phyloP scores from a whole-genome alignment of 805 yeast species.

The Jamesozyma gamospora region DNA sequence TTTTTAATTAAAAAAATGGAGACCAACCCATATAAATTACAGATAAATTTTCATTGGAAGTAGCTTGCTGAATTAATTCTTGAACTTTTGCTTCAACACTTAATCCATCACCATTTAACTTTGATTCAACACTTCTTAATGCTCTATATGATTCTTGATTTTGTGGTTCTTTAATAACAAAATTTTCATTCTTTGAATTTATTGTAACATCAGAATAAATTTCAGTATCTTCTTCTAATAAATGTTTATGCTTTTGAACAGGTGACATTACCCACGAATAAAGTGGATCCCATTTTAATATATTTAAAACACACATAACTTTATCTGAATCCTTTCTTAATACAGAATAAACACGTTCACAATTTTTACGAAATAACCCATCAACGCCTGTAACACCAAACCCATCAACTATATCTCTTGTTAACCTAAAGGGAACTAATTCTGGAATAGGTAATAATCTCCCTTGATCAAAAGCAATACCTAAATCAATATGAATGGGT shows the following conservation, averaged over 20 bases:
- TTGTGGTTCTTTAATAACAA: conserved; percentile 20
- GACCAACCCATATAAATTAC: conserved; percentile 79
- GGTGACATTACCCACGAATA: conserved; percentile 89
- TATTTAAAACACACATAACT: conserved; percentile 74
- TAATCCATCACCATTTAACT: conserved; percentile 54
- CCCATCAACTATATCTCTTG: conserved; percentile 86
- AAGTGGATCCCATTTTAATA: conserved; percentile 83
- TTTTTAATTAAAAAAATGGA: conserved; percentile 51
- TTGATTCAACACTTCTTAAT: conserved; percentile 57
- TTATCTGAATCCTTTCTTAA: conserved; percentile 55
- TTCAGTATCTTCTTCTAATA: conserved; percentile 19
- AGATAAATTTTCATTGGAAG: conserved; percentile 56
- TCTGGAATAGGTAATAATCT: conserved; percentile 78
- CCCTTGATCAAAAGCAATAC: conserved; percentile 95
- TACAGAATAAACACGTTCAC: conserved; percentile 64
- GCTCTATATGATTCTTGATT: conserved; percentile 77
- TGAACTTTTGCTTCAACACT: conserved; percentile 79
- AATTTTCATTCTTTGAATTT: neutral
- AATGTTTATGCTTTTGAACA: conserved; percentile 39
- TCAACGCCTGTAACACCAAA: conserved; percentile 79
- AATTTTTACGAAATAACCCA: conserved; percentile 64
- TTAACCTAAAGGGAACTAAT: conserved; percentile 83
- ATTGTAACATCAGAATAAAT: neutral
- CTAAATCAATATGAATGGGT: conserved; percentile 91
- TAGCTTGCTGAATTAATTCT: conserved; percentile 70